phyloP scores from a whole-genome alignment of 1,284 basidiomycete genomes.

The Pseudozyma pruni region DNA sequence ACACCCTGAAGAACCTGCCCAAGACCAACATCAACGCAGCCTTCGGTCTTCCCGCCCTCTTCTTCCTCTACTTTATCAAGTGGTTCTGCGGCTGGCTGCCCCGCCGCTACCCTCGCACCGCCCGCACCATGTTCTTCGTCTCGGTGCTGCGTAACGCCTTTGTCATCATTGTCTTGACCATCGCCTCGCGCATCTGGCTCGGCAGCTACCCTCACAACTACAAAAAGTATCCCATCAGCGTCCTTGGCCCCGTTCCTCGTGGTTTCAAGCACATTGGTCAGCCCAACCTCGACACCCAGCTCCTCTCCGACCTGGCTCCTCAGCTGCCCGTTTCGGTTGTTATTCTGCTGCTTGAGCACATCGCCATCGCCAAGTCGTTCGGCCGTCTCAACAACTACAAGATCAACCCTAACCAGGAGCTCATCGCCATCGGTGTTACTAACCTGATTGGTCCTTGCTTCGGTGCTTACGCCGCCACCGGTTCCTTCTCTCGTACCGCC shows the following conservation, averaged over 20 bases:
- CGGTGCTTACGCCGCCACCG: conserved; percentile 93
- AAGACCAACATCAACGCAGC: conserved; percentile 83
- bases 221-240: conserved; percentile 84
- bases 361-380: conserved; percentile 91
- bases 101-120: conserved; percentile 78
- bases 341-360: conserved; percentile 93
- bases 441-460: conserved; percentile 76
- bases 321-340: conserved; percentile 92
- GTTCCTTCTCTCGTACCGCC: conserved; percentile 96
- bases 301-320: conserved; percentile 78
- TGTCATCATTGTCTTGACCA: conserved; percentile 72
- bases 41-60: conserved; percentile 83
- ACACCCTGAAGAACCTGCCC: conserved; percentile 85
- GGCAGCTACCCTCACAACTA: conserved; percentile 57
- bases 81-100: conserved; percentile 74
- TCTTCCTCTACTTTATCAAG: conserved; percentile 80
- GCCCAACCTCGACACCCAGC: conserved; percentile 75
- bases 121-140: conserved; percentile 73
- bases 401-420: conserved; percentile 96
- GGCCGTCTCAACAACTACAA: conserved; percentile 96
- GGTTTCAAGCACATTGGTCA: conserved; percentile 76
- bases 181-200: conserved; percentile 67
- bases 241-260: conserved; percentile 77
- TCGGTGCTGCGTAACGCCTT: conserved; percentile 65
- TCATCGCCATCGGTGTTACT: conserved; percentile 96